These are phyloP conservation scores for Sanchytrium tribonematis DNA, from an alignment of 371 early-diverging fungal genomes.

Conservation along the genomic window DNA sequence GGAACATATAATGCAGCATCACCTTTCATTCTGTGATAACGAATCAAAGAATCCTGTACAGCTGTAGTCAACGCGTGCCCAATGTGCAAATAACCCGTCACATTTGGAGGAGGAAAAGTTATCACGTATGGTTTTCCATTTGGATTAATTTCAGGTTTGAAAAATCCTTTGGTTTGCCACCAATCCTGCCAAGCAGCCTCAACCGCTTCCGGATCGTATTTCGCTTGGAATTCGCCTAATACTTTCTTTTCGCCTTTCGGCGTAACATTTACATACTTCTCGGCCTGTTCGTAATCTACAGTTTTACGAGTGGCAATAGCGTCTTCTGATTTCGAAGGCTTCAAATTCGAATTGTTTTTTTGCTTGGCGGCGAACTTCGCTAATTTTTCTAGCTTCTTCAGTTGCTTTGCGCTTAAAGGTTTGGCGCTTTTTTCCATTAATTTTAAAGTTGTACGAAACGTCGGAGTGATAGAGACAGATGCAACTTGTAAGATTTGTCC, in stretches of 20 bases:
- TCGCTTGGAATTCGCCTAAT: slow-evolving; percentile 7
- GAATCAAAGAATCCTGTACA: slow-evolving; percentile 84
- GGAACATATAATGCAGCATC: slow-evolving; percentile 81
- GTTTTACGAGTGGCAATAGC: neutral
- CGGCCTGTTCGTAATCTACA: slow-evolving; percentile 13
- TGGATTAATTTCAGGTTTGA: slow-evolving; percentile 48
- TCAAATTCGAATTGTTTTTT: slow-evolving; percentile 20
- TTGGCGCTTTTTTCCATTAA: neutral
- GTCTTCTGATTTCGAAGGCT: slow-evolving; percentile 1
- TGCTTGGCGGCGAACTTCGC: slow-evolving; percentile 80
- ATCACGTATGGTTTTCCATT: slow-evolving; percentile 60
- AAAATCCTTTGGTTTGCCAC: slow-evolving; percentile 77
- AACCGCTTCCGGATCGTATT: slow-evolving; percentile 72
- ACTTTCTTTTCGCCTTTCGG: slow-evolving; percentile 69
- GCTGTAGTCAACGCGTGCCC: slow-evolving; percentile 93
- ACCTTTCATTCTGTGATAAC: slow-evolving; percentile 94
- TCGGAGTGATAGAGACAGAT: neutral
- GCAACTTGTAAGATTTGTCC: slow-evolving; percentile 38
- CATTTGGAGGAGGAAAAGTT: slow-evolving; percentile 95
- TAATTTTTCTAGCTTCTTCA: slow-evolving; percentile 63
- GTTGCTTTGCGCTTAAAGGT: slow-evolving; percentile 29
- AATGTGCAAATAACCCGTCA: slow-evolving; percentile 91
- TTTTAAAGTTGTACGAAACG: neutral
- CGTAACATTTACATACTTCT: slow-evolving; percentile 44
- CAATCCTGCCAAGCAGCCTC: slow-evolving; percentile 89